phyloP scores from a whole-genome alignment of 2,329 filamentous ascomycete species.

The Sphaceloma murrayae region DNA sequence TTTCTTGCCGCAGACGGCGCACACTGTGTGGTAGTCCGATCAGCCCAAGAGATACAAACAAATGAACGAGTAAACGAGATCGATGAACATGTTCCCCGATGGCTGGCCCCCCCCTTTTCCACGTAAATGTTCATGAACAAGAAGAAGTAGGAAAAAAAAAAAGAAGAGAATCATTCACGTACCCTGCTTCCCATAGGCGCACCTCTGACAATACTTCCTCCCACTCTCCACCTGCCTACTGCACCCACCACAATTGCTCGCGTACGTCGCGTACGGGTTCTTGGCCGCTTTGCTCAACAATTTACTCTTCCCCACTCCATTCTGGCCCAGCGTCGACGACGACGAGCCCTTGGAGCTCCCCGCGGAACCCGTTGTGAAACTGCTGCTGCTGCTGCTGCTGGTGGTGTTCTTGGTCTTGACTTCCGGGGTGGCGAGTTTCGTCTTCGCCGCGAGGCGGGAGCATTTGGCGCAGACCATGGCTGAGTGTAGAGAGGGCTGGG shows the following conservation, averaged over 20 bases:
- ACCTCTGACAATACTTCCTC: slow-evolving; percentile 51
- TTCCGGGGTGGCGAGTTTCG: slow-evolving; percentile 52
- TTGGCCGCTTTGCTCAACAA: slow-evolving; percentile 54
- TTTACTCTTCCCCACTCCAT: slow-evolving; percentile 55
- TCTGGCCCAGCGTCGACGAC: too few species aligned
- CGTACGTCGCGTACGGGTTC: slow-evolving; percentile 56
- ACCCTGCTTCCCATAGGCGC: slow-evolving; percentile 55
- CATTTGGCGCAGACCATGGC: slow-evolving; percentile 61
- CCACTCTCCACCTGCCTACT: slow-evolving; percentile 56
- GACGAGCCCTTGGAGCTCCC: slow-evolving; percentile 32
- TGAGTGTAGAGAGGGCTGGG: too few species aligned
- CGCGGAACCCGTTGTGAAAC: slow-evolving; percentile 52
- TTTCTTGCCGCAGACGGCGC: slow-evolving; percentile 54
- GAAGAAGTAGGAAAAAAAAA: too few species aligned
- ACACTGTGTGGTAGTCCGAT: slow-evolving; percentile 39
- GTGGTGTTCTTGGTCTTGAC: too few species aligned
- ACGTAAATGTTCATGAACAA: too few species aligned
- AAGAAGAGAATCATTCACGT: too few species aligned
- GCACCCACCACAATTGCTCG: slow-evolving; percentile 52
- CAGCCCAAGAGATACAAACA: slow-evolving; percentile 4
- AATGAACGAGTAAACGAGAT: slow-evolving; percentile 14
- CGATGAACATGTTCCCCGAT: too few species aligned
- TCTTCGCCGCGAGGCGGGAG: slow-evolving; percentile 51
- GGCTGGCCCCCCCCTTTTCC: too few species aligned
- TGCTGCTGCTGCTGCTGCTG: slow-evolving; percentile 58